Evolutionary conservation across 768 basidiomycete species (phyloP), one percentile per base, ranked within the genome.

Genomic region (Leccinum barrowsii): DNA sequence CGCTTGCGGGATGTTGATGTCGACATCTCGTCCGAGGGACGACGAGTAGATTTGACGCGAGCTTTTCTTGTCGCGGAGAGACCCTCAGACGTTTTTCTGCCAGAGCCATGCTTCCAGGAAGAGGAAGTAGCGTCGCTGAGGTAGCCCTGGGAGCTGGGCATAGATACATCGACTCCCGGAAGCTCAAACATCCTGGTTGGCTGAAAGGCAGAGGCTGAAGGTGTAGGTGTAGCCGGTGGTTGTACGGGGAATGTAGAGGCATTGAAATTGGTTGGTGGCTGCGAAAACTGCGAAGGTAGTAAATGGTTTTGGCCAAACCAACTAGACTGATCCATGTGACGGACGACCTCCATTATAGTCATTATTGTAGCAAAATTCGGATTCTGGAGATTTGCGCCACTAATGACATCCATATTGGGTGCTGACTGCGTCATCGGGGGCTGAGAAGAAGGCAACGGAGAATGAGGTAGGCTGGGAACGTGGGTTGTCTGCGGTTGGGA

Each of bases 291-390:
- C 46, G 64, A 61, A 42, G 30, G 11, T 12, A 66, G 54, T 1
- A 57, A 22, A 54, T 64, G 63, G 57, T 54, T 68, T 44, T 62
- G 67, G 56, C 60, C 42, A 35, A 62, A 37, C 60, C 63, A 58
- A 13, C 54, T 61, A 44, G 65, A 55, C 6, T 67, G 69, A 54
- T 68, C 67, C 61, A 65, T 69, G 47, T 65, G 70, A 56, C 70
- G 66, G 47, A 71, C 57, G n/a, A 72, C 66, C 37, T 71, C 70
- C 66, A 70, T 63, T 44, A 71, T 68, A 10, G 70, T 72, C 70
- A 68, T 68, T 8, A 70, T 48, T 11, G 68, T 58, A n/a, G 69
- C 65, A 54, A 69, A 54, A 56, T 67, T 65, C 17, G 58, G 58
- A 17, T 35, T 26, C 34, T 70, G 68, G 46, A 59, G 19, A 22